Evolutionary conservation across 2,329 filamentous ascomycete species (phyloP).

Genomic region (Xylariaceae sp.): DNA sequence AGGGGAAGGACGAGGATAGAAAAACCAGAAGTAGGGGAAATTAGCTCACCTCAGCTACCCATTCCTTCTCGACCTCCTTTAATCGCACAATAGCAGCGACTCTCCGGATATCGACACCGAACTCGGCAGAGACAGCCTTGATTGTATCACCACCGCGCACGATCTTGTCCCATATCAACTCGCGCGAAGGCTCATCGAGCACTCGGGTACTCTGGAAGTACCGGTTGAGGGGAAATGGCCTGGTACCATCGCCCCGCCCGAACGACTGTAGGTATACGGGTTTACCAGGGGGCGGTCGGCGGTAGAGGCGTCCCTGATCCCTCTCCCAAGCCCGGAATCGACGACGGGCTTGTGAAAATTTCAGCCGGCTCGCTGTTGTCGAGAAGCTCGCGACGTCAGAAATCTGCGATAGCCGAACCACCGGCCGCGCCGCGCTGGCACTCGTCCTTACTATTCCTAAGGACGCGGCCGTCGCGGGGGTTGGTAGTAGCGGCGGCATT

Average conservation of each 20-base stretch:
- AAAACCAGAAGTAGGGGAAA: background rate
- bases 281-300: slow-evolving; percentile 3
- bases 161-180: slow-evolving; percentile 67
- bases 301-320: slow-evolving; percentile 7
- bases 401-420: slow-evolving; percentile 4
- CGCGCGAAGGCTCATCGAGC: slow-evolving; percentile 65
- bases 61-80: slow-evolving; percentile 78
- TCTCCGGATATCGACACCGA: slow-evolving; percentile 73
- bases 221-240: slow-evolving; percentile 69
- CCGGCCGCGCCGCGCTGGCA: slow-evolving; percentile 6
- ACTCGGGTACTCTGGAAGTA: slow-evolving; percentile 67
- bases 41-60: slow-evolving; percentile 64
- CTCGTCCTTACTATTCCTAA: slow-evolving; percentile 4
- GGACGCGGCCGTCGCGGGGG: slow-evolving; percentile 14
- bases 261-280: slow-evolving; percentile 19
- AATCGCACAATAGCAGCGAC: slow-evolving; percentile 81
- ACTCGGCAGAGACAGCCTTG: slow-evolving; percentile 69
- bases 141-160: slow-evolving; percentile 61
- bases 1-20: background rate
- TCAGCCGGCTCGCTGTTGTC: slow-evolving; percentile 24
- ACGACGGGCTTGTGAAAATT: slow-evolving; percentile 22
- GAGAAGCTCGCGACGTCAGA: slow-evolving; percentile 26
- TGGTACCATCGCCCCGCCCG: background rate
- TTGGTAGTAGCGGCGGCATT: slow-evolving; percentile 28
- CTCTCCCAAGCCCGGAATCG: slow-evolving; percentile 24